These are phyloP conservation scores for Jatropha curcas DNA, from an alignment of 345 rosid genomes.

Conservation along the genomic window DNA sequence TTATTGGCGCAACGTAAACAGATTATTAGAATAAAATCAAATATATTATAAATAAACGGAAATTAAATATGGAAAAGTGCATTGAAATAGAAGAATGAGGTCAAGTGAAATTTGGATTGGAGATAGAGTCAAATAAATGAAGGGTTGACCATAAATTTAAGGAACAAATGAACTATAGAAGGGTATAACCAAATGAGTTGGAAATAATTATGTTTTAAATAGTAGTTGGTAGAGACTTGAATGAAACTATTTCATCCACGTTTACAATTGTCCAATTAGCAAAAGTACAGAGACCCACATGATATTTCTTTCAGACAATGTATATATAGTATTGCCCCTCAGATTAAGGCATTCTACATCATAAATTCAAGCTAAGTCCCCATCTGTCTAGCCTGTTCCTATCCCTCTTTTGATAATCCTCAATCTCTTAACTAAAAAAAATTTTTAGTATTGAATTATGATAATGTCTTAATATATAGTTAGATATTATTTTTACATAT, in stretches of 20 bases:
- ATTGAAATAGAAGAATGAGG: not conserved
- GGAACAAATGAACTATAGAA: not conserved
- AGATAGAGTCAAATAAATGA: not conserved
- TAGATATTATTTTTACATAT: no score
- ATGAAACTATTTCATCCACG: not conserved
- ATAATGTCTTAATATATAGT: no score
- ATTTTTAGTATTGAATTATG: no score
- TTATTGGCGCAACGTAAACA: no score
- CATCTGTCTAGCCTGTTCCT: conserved; percentile 15
- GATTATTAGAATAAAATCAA: no score
- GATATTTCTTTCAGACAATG: conserved; percentile 10
- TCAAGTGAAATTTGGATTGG: not conserved
- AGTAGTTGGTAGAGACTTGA: not conserved
- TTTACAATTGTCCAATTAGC: not conserved
- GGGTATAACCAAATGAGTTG: conserved; percentile 16
- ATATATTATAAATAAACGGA: no score
- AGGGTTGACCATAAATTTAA: conserved; percentile 5
- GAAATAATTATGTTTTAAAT: conserved; percentile 12
- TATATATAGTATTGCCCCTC: not conserved
- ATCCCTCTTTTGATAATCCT: not conserved
- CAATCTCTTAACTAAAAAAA: no score
- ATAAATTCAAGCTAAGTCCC: conserved; percentile 7
- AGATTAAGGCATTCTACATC: not conserved
- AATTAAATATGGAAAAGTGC: not conserved
- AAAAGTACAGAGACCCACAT: conserved; percentile 19